Base-by-base conservation (phyloP, 352 stramenopile genomes). In the Halophytophthora polymorphica region DNA sequence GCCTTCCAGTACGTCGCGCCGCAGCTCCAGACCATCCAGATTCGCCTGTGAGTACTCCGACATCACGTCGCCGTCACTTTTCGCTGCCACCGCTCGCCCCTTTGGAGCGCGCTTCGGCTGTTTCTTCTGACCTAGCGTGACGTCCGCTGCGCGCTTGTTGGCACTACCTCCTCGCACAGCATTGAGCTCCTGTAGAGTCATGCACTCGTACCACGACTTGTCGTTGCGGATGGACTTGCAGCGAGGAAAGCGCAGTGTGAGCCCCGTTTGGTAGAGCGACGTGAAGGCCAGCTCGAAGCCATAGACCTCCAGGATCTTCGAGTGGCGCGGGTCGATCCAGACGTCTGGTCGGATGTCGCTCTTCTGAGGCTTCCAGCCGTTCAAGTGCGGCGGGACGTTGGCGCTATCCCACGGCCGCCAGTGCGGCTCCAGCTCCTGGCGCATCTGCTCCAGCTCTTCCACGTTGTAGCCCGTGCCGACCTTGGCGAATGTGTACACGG, bases 241-340 rank as follows among this genome's bases (percentile, higher is more conserved):
- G 3, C 84, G 77, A 18, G 84, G 82, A 39, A 93, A 94, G 7
- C 84, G 82, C 25, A 94, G 69, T 1, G 84, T 94, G 23, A 94
- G 57, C 1, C 80, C 80, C 13, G 84, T 91, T 35, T 90, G 73
- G 51, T 93, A 94, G 14, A 90, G 53, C 18, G 74, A 87, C 28
- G 84, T 79, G 52, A 83, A 91, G 36, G 84, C 89, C 25, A 94
- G 55, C 52, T 94, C 84, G 56, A 94, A 94, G 10, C 84, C 84
- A 35, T 90, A 94, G 6, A 94, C 73, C 62, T 94, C 82, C 13
- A 94, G 64, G 31, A 90, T 77, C 45, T 90, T 91, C 3, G 84
- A 94, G 44, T 86, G 68, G 15, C 82, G 75, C 38, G 82, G 84
- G 8, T 88, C 77, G 45, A 94, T 88, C 84, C 81, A 93, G 14